phyloP scores from a whole-genome alignment of 441 rosid genomes.

The Erodium moschatum region DNA sequence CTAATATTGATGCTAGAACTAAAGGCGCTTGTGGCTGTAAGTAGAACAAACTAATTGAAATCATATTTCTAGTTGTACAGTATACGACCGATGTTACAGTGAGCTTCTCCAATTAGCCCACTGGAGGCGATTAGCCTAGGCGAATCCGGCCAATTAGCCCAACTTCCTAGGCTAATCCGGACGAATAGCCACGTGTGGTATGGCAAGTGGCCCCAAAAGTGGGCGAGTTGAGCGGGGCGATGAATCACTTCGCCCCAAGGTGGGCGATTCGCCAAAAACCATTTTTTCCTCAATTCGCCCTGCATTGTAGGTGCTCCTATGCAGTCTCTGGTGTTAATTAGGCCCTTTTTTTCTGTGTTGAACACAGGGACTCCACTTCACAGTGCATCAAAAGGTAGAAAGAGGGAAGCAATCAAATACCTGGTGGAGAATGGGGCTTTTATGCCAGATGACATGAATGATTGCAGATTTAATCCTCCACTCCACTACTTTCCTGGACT shows the following conservation, averaged over 20 bases:
- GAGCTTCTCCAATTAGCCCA: too few species aligned
- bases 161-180: too few species aligned
- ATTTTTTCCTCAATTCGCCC: too few species aligned
- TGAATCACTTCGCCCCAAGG: too few species aligned
- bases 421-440: slow-evolving; percentile 78
- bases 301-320: too few species aligned
- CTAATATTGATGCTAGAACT: slow-evolving; percentile 78
- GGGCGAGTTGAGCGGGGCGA: too few species aligned
- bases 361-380: slow-evolving; percentile 89
- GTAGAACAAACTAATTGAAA: slow-evolving; percentile 17
- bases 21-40: slow-evolving; percentile 85
- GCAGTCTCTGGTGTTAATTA: background rate
- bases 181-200: too few species aligned
- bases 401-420: slow-evolving; percentile 67
- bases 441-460: slow-evolving; percentile 67
- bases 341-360: background rate
- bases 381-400: slow-evolving; percentile 66
- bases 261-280: too few species aligned
- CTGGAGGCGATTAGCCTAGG: too few species aligned
- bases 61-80: background rate
- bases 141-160: too few species aligned
- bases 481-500: slow-evolving; percentile 81
- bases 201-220: too few species aligned
- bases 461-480: slow-evolving; percentile 76
- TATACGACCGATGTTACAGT: too few species aligned